A percentile compares a stretch with the other conserved stretches of the same genome.
Conservation (phyloP, 2,329 filamentous ascomycete species). For the Microdochium trichocladiopsis region DNA sequence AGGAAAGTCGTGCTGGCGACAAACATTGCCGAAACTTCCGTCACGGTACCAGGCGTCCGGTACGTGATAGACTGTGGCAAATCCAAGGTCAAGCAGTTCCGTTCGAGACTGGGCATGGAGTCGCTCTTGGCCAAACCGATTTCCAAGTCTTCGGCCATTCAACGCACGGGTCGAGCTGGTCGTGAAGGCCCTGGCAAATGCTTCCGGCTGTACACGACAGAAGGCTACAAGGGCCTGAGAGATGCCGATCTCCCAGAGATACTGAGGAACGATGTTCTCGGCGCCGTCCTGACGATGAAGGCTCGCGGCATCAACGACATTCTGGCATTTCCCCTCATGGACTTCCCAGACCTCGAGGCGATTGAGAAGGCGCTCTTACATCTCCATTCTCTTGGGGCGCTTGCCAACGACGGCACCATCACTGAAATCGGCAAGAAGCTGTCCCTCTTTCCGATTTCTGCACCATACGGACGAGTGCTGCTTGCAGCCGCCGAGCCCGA, state of each 20-base stretch:
- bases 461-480: conserved; percentile 73
- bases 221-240: conserved; percentile 62
- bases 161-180: conserved; percentile 85
- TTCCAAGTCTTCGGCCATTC: conserved; percentile 87
- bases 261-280: conserved; percentile 78
- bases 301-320: conserved; percentile 80
- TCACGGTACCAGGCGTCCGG: conserved; percentile 88
- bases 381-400: conserved; percentile 69
- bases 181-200: conserved; percentile 89
- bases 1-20: conserved; percentile 89
- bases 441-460: conserved; percentile 75
- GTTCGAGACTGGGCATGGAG: conserved; percentile 77
- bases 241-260: conserved; percentile 83
- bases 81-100: conserved; percentile 88
- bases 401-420: conserved; percentile 66
- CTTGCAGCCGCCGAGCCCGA: conserved; percentile 68
- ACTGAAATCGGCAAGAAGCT: conserved; percentile 70
- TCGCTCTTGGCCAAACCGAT: conserved; percentile 86
- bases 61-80: conserved; percentile 92
- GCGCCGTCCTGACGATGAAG: conserved; percentile 88
- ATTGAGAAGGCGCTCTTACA: conserved; percentile 78
- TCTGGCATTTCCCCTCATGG: conserved; percentile 76
- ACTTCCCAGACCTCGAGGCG: conserved; percentile 68
- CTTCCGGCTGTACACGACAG: conserved; percentile 80
- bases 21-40: conserved; percentile 97